Evolutionary conservation across 495 filamentous ascomycete species (phyloP), one percentile per base, ranked within the genome.

Genomic region (Aspergillus nidulans): DNA sequence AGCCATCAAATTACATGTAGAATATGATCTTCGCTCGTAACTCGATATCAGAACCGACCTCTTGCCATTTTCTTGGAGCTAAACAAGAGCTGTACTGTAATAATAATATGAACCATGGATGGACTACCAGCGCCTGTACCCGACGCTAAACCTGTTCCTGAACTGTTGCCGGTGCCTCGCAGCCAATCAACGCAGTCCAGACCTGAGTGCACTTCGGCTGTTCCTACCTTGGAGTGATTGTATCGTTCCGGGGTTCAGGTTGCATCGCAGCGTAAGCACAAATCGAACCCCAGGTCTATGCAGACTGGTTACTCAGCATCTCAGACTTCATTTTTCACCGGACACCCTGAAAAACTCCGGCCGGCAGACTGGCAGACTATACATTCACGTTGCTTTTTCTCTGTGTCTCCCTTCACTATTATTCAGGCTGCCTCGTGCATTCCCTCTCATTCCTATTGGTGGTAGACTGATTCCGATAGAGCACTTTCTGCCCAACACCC

Each of bases 71-170:
- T n/a, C n/a, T n/a, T n/a, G n/a, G n/a, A n/a, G 26, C 26, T 5
- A 10, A 30, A 4, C 26, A 30, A 30, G 26, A 30, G 26, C 26
- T 30, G n/a, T 9, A 18, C 18, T 18, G 3, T 16, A 4, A 12
- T 18, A 16, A 4, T 39, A 39, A 16, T 8, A 9, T 8, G 13
- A n/a, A 39, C 36, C 12, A 39, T 18, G 6, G 36, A 39, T 30
- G n/a, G 30, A 4, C 26, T 34, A 34, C 15, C 9, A 12, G 9
- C 21, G 39, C 6, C 9, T 19, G 39, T 43, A 43, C 49, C 49
- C 49, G 32, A 50, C 69, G 58, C 69, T 74, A 72, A 48, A 28
- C 69, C 71, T 72, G 71, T 74, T 74, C 71, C 71, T 74, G 69
- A 67, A 46, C 20, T 16, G 15, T 43, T 39, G 34, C 23, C 60